Conservation (phyloP, 2,329 filamentous ascomycete species). For the Penicillium palitans region DNA sequence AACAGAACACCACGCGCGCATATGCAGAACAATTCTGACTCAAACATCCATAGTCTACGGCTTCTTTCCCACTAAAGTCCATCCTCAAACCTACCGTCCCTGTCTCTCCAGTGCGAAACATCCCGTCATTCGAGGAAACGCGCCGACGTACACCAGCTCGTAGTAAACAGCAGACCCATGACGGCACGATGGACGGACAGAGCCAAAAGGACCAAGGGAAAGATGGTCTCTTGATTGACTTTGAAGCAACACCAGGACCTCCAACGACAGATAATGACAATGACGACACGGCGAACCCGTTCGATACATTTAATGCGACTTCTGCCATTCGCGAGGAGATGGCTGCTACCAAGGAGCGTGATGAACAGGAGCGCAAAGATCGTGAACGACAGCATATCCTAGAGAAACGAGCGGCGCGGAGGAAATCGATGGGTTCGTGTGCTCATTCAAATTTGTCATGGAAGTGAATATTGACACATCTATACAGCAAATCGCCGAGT, state of each 20-base stretch:
- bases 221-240: constrained; percentile 45
- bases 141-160: constrained; percentile 43
- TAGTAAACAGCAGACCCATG: constrained; percentile 26
- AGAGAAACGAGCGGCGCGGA: constrained; percentile 79
- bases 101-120: constrained; percentile 63
- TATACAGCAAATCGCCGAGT: constrained; percentile 76
- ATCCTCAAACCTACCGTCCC: constrained; percentile 79
- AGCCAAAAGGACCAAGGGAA: constrained; percentile 22
- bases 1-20: constrained; percentile 3
- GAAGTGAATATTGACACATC: constrained; percentile 18
- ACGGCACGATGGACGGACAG: constrained; percentile 10
- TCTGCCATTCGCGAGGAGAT: constrained; percentile 51
- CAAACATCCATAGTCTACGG: constrained; percentile 39
- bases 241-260: constrained; percentile 42
- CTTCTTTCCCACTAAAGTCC: constrained; percentile 56
- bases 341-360: constrained; percentile 66
- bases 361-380: constrained; percentile 63
- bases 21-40: constrained; percentile 8
- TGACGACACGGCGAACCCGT: constrained; percentile 51
- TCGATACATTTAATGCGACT: constrained; percentile 46
- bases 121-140: constrained; percentile 60
- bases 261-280: constrained; percentile 36
- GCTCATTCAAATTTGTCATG: background rate
- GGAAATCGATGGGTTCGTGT: constrained; percentile 74
- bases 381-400: constrained; percentile 60